Conservation (phyloP, 2,329 filamentous ascomycete genomes). For the Ascochyta rabiei region DNA sequence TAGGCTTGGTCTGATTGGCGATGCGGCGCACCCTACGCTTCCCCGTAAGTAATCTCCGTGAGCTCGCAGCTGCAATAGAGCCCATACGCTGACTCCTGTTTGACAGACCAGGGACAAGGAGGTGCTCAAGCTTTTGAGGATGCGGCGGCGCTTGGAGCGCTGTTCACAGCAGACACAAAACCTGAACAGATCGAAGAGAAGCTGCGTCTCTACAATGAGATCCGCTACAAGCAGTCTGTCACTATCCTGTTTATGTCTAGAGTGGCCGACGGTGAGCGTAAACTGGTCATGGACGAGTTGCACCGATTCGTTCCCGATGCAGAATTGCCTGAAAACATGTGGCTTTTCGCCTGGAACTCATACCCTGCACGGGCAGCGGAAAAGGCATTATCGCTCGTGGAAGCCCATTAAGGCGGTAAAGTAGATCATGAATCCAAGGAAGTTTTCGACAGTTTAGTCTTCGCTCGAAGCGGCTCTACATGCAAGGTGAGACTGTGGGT, state of each 20-base stretch:
- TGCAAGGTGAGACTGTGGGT: no score
- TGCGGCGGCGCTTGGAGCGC: constrained; percentile 15
- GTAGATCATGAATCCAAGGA: no score
- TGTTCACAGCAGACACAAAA: constrained; percentile 9
- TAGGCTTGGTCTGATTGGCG: not conserved
- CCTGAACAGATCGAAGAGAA: constrained; percentile 3
- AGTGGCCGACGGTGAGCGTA: constrained; percentile 1
- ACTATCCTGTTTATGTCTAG: constrained; percentile 15
- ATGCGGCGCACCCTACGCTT: constrained; percentile 17
- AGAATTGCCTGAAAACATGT: constrained; percentile 6
- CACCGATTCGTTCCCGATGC: constrained; percentile 8
- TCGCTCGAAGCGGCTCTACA: no score
- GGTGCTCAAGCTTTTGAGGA: constrained; percentile 21
- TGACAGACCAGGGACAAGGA: constrained; percentile 12
- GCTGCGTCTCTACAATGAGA: constrained; percentile 15
- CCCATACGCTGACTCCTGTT: not conserved
- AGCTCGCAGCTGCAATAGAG: not conserved
- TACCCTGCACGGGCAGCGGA: constrained; percentile 4
- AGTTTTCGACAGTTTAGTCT: no score
- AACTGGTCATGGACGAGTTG: constrained; percentile 1
- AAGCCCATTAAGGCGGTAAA: no score
- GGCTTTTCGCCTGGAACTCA: constrained; percentile 9
- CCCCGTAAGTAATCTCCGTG: not conserved
- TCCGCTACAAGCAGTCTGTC: constrained; percentile 11
- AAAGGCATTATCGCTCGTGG: not conserved